Evolutionary conservation across 1,284 basidiomycete species (phyloP), one percentile per base, ranked within the genome.

Genomic region (Trametes polyzona): DNA sequence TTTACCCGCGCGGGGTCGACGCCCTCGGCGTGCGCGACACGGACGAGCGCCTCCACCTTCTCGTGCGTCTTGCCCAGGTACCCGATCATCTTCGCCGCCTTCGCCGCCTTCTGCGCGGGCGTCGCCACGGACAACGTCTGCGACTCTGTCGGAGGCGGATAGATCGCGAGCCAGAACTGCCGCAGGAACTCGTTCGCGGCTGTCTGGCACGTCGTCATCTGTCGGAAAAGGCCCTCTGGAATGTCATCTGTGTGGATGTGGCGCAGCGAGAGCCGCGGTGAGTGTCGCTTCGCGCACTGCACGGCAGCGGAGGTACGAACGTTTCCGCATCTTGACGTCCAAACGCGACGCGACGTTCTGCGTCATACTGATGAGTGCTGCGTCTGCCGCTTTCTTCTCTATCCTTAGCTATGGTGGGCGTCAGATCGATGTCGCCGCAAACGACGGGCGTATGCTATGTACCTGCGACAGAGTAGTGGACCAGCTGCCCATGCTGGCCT

Each of bases 131-230:
- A 71, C 1, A 82, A 67, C 0, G 78, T 76, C 59, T 80, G 80
- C 16, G 80, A 68, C 30, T 92, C 87, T 17, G 80, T 77, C 0
- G 83, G 74, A 1, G 90, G 83, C 1, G 96, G 96, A 55, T 96
- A 90, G 47, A 93, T 83, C 0, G 94, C 84, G 10, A 89, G 82
- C 95, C 96, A 99, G 70, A 95, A 98, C 70, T 98, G 96, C 10
- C 96, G 86, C 10, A 99, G 79, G 71, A 98, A 98, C 73, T 99
- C 96, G 64, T 93, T 95, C 2, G 95, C 90, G 1, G 95, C 90
- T 0, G 93, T 95, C 68, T 98, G 95, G 65, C 92, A 92, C 0
- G 92, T 91, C 9, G 86, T 85, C 82, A 98, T 90, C 70, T 93
- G 87, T 48, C 86, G 80, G 63, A 93, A 86, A 21, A 98, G 75